Percentiles rank a stretch among this genome's conserved stretches.
phyloP scores from a whole-genome alignment of 805 yeast species.

The Tetrapisispora nanseiensis region DNA sequence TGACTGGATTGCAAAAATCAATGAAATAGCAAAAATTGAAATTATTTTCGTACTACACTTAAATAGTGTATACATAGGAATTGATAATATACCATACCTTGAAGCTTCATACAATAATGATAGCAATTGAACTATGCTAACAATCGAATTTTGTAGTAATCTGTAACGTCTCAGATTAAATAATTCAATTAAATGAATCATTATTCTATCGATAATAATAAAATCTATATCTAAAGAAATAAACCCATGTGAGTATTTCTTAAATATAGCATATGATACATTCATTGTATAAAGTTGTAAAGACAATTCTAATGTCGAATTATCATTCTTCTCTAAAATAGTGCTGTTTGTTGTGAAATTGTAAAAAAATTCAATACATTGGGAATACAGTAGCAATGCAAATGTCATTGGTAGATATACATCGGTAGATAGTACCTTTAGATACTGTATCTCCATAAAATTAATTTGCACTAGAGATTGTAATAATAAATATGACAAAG shows the following conservation, averaged over 20 bases:
- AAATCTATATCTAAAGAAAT: slow-evolving; percentile 33
- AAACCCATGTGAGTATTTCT: not conserved
- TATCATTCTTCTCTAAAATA: slow-evolving; percentile 21
- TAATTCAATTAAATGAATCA: slow-evolving; percentile 54
- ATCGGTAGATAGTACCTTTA: not conserved
- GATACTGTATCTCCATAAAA: not conserved
- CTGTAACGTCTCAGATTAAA: slow-evolving; percentile 44
- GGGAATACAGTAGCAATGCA: slow-evolving; percentile 32
- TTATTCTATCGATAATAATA: slow-evolving; percentile 48
- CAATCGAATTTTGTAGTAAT: slow-evolving; percentile 50
- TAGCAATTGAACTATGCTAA: slow-evolving; percentile 43
- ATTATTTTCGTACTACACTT: slow-evolving; percentile 54
- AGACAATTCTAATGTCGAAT: slow-evolving; percentile 23
- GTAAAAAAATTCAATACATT: slow-evolving; percentile 41
- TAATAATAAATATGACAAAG: slow-evolving; percentile 36
- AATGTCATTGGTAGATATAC: slow-evolving; percentile 4
- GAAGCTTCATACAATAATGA: slow-evolving; percentile 40
- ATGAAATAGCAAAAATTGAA: slow-evolving; percentile 41
- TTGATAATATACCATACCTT: slow-evolving; percentile 31
- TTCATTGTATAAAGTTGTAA: slow-evolving; percentile 15
- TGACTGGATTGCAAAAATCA: slow-evolving; percentile 43
- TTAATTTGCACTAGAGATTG: slow-evolving; percentile 28
- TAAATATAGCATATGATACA: slow-evolving; percentile 2
- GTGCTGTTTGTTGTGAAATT: slow-evolving; percentile 37
- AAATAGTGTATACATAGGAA: slow-evolving; percentile 51